Percentiles rank a stretch among this genome's conserved stretches.
phyloP scores from a whole-genome alignment of 1,284 basidiomycete species.

The Leccinum insigne region DNA sequence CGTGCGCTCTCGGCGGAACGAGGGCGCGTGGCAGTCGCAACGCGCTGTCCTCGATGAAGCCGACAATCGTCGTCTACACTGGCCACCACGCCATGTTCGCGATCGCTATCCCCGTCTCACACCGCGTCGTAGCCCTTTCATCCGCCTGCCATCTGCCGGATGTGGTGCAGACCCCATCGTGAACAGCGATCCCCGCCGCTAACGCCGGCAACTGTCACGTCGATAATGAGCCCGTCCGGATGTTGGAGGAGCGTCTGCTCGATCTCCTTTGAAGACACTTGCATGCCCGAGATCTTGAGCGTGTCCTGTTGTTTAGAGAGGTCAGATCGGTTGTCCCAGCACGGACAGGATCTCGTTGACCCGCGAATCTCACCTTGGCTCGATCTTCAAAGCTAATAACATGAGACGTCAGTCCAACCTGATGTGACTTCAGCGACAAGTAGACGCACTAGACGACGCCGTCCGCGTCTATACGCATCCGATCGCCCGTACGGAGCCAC shows the following conservation, averaged over 20 bases:
- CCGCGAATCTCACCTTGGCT: constrained; percentile 22
- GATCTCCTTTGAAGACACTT: constrained; percentile 76
- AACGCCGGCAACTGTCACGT: constrained; percentile 70
- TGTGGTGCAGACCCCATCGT: constrained; percentile 56
- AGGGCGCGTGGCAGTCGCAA: too few species aligned
- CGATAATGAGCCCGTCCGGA: constrained; percentile 55
- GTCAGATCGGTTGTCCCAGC: constrained; percentile 8
- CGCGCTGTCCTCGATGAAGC: too few species aligned
- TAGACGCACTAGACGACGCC: constrained; percentile 64
- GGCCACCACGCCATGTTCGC: constrained; percentile 14
- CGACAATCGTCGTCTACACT: too few species aligned
- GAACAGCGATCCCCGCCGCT: constrained; percentile 54
- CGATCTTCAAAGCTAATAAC: constrained; percentile 29
- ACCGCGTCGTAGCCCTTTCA: constrained; percentile 50
- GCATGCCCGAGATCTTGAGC: constrained; percentile 69
- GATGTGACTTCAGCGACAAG: background rate
- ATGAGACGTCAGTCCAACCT: background rate
- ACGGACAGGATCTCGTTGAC: background rate
- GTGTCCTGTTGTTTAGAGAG: constrained; percentile 51
- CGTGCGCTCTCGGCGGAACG: too few species aligned
- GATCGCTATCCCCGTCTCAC: constrained; percentile 25
- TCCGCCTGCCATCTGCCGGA: constrained; percentile 40
- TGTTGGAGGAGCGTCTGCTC: constrained; percentile 61
- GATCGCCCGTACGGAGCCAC: constrained; percentile 75
- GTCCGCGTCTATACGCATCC: constrained; percentile 56